Conservation (phyloP, 176 grass and related monocot genomes). For the Cenchrus fungigraminus region DNA sequence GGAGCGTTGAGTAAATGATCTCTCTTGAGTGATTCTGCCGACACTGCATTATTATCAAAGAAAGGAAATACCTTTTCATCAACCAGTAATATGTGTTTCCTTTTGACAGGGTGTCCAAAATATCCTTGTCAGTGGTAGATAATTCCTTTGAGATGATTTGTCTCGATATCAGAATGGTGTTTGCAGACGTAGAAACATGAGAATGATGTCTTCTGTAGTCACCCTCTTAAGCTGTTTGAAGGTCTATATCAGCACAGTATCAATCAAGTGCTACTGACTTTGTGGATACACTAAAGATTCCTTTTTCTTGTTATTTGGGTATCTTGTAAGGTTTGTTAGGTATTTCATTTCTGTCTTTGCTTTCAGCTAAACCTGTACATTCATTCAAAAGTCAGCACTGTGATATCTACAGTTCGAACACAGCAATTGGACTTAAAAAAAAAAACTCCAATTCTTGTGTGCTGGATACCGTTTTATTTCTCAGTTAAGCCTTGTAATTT, state of each 20-base stretch:
- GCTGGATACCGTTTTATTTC: neutral
- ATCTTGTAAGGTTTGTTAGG: constrained; percentile 17
- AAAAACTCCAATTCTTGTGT: neutral
- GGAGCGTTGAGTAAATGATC: neutral
- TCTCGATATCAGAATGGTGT: constrained; percentile 23
- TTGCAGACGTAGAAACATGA: constrained; percentile 40
- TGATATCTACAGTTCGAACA: neutral
- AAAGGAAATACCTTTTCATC: constrained; percentile 6
- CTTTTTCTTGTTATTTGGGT: constrained; percentile 21
- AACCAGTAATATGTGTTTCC: constrained; percentile 10
- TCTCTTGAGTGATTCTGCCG: constrained; percentile 18
- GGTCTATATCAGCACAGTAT: constrained; percentile 30
- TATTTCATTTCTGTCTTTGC: constrained; percentile 15
- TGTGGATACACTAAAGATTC: constrained; percentile 19
- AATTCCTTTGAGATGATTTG: constrained; percentile 14
- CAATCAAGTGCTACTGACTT: constrained; percentile 18
- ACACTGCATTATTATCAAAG: constrained; percentile 8
- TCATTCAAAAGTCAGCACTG: neutral
- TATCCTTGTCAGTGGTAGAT: constrained; percentile 14
- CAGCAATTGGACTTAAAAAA: neutral
- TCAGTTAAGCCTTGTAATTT: constrained; percentile 24
- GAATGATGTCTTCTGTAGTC: constrained; percentile 21
- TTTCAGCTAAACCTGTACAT: neutral
- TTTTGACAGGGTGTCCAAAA: neutral
- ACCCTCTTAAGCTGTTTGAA: constrained; percentile 42